Conservation (phyloP, 2,329 filamentous ascomycete species). For the Plectosphaerella sp. region DNA sequence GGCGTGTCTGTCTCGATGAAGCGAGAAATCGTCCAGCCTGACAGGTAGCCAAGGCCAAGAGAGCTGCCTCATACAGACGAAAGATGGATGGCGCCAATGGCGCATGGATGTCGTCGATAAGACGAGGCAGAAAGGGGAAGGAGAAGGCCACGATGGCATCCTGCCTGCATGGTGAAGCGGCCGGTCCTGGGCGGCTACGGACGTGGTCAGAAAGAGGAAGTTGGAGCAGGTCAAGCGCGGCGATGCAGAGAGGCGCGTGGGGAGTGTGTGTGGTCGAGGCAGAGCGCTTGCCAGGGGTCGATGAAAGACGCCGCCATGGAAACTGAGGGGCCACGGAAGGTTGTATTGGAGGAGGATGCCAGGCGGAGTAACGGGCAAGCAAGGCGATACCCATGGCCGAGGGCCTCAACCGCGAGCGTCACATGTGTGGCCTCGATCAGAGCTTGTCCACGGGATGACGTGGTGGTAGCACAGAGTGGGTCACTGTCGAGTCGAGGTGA, state of each 20-base stretch:
- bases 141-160: conserved; percentile 2
- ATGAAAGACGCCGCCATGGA: background rate
- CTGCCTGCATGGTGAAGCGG: background rate
- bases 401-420: too few species aligned
- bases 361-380: too few species aligned
- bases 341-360: too few species aligned
- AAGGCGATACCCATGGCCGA: too few species aligned
- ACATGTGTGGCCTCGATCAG: too few species aligned
- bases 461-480: too few species aligned
- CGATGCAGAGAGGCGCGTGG: background rate
- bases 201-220: background rate
- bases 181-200: background rate
- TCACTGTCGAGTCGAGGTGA: too few species aligned
- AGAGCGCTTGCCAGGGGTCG: background rate
- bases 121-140: conserved; percentile 10
- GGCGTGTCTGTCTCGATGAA: background rate
- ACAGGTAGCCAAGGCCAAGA: background rate
- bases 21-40: background rate
- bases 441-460: too few species aligned
- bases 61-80: background rate
- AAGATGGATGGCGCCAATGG: background rate
- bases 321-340: too few species aligned
- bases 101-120: conserved; percentile 4
- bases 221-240: background rate
- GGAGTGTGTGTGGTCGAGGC: background rate